Conservation (phyloP, 306 rosid genomes). For the Vigna unguiculata region DNA sequence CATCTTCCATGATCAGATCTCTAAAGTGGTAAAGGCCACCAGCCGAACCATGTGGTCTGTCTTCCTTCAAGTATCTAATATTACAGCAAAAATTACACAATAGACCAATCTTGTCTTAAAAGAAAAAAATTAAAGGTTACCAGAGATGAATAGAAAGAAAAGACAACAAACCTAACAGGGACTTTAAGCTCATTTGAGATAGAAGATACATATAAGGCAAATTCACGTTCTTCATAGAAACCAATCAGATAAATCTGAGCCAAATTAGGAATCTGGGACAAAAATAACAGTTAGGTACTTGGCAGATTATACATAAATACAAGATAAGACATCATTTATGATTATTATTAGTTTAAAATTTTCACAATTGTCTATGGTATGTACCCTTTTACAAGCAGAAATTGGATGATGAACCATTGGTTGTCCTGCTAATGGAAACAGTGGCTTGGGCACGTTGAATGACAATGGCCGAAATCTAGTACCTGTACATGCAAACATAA, state of each 20-base stretch:
- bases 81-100: conserved; percentile 18
- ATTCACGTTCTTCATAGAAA: conserved; percentile 95
- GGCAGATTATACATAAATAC: neutral
- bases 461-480: conserved; percentile 97
- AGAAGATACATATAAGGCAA: conserved; percentile 80
- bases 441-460: conserved; percentile 91
- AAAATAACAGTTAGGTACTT: conserved; percentile 24
- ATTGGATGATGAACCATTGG: conserved; percentile 99
- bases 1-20: conserved; percentile 93
- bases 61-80: conserved; percentile 87
- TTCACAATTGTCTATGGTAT: conserved; percentile 15
- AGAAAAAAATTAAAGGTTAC: conserved; percentile 9
- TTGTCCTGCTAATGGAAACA: conserved; percentile 95
- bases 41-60: conserved; percentile 95
- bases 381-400: conserved; percentile 93
- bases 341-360: neutral
- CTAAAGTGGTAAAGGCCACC: conserved; percentile 91
- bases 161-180: conserved; percentile 73
- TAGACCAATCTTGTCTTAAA: conserved; percentile 14
- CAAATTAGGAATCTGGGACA: conserved; percentile 83
- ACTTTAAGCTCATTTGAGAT: conserved; percentile 92
- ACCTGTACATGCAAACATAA: conserved; percentile 55
- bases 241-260: conserved; percentile 88
- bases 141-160: conserved; percentile 13
- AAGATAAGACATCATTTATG: neutral